phyloP scores from a whole-genome alignment of 495 filamentous ascomycete species.

The Rostrohypoxylon terebratum region DNA sequence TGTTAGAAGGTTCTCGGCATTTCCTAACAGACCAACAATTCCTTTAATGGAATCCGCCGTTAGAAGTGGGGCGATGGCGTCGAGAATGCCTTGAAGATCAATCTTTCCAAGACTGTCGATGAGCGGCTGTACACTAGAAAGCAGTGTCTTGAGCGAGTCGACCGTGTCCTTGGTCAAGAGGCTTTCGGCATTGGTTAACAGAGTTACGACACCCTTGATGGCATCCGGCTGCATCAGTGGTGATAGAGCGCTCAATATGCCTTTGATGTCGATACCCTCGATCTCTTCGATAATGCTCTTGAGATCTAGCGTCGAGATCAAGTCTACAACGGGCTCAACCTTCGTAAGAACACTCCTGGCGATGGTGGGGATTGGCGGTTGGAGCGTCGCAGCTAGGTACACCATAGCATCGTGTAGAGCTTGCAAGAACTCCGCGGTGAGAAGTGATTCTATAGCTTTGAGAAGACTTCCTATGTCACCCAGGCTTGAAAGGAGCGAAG shows the following conservation, averaged over 20 bases:
- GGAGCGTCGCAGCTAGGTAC: conserved; percentile 48
- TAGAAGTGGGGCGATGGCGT: conserved; percentile 49
- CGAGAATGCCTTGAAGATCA: conserved; percentile 46
- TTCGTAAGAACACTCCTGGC: conserved; percentile 46
- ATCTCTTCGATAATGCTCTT: conserved; percentile 48
- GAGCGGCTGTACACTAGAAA: conserved; percentile 47
- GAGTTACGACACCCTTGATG: conserved; percentile 54
- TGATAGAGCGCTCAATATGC: conserved; percentile 52
- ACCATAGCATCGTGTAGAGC: conserved; percentile 51
- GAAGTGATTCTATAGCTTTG: conserved; percentile 41
- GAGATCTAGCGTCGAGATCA: conserved; percentile 48
- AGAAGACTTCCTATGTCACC: conserved; percentile 43
- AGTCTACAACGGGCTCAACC: conserved; percentile 48
- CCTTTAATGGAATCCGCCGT: conserved; percentile 53
- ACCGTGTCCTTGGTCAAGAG: conserved; percentile 58
- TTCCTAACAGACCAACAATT: conserved; percentile 54
- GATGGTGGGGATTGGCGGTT: conserved; percentile 49
- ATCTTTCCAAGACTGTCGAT: conserved; percentile 45
- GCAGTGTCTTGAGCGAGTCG: conserved; percentile 55
- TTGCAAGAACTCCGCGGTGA: conserved; percentile 50
- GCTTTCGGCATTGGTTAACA: conserved; percentile 57
- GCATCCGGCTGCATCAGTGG: conserved; percentile 54
- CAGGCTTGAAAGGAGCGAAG: conserved; percentile 36
- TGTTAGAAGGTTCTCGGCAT: conserved; percentile 57
- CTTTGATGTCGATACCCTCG: conserved; percentile 58